phyloP scores from a whole-genome alignment of 768 basidiomycete genomes.

The Termitomyces sp. region DNA sequence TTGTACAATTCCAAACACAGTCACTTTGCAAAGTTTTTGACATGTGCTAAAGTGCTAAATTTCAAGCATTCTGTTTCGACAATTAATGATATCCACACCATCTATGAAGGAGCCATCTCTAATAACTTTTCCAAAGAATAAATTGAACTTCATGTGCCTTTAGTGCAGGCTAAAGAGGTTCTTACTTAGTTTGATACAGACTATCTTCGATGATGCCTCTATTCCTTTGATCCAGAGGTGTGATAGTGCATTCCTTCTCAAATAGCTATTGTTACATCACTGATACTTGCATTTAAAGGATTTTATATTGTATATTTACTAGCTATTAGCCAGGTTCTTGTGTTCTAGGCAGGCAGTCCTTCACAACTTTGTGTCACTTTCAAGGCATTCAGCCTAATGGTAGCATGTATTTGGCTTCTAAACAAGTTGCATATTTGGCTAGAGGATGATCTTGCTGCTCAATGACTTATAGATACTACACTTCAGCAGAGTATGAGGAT shows the following conservation, averaged over 20 bases:
- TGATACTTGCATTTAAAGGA: too few species aligned
- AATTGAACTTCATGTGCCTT: constrained; percentile 8
- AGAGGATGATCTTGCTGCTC: neutral
- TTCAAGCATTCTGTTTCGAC: neutral
- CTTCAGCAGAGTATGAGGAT: neutral
- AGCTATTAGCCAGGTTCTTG: neutral
- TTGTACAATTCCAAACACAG: constrained; percentile 4
- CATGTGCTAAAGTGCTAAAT: constrained; percentile 4
- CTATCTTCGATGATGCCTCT: neutral
- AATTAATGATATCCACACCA: constrained; percentile 4
- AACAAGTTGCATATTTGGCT: neutral
- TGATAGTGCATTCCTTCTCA: neutral
- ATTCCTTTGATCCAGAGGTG: neutral
- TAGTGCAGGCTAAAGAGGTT: neutral
- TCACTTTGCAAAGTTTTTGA: constrained; percentile 9
- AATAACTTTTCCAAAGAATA: constrained; percentile 10
- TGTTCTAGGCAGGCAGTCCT: neutral
- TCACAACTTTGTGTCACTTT: neutral
- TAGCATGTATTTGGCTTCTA: neutral
- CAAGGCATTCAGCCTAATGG: neutral
- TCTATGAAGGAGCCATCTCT: neutral
- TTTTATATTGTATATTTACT: neutral
- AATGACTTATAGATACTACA: neutral
- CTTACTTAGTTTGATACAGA: neutral
- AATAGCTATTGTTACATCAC: too few species aligned